Conservation (phyloP, 306 rosid species). For the Delonix regia region DNA sequence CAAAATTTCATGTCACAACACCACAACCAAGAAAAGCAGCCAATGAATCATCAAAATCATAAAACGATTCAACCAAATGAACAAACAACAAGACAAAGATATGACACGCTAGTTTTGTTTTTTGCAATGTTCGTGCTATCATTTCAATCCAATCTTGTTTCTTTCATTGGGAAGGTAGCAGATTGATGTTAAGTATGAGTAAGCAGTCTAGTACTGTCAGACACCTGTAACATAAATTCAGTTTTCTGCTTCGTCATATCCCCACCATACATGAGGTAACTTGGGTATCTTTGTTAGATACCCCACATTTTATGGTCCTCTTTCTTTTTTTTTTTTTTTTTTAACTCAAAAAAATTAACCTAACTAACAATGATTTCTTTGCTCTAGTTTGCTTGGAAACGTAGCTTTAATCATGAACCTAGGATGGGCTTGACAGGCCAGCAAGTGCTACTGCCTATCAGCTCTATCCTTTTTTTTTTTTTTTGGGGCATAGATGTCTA, state of each 20-base stretch:
- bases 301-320: background rate
- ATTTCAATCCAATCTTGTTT: constrained; percentile 21
- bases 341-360: too few species aligned
- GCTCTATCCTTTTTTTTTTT: background rate
- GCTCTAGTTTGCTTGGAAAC: too few species aligned
- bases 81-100: constrained; percentile 25
- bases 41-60: constrained; percentile 38
- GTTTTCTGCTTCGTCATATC: constrained; percentile 10
- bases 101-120: constrained; percentile 25
- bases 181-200: background rate
- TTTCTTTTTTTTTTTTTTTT: background rate
- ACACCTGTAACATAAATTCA: background rate
- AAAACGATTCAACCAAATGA: constrained; percentile 20
- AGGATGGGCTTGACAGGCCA: background rate
- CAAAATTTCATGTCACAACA: constrained; percentile 27
- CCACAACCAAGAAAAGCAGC: constrained; percentile 27
- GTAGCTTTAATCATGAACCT: background rate
- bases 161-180: background rate
- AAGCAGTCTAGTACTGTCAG: background rate
- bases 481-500: too few species aligned
- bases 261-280: constrained; percentile 11
- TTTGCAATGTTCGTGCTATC: constrained; percentile 35
- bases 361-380: too few species aligned
- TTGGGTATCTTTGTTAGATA: constrained; percentile 30
- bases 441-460: too few species aligned